phyloP scores from a whole-genome alignment of 805 yeast genomes.

The Barnettozyma wickerhamii region DNA sequence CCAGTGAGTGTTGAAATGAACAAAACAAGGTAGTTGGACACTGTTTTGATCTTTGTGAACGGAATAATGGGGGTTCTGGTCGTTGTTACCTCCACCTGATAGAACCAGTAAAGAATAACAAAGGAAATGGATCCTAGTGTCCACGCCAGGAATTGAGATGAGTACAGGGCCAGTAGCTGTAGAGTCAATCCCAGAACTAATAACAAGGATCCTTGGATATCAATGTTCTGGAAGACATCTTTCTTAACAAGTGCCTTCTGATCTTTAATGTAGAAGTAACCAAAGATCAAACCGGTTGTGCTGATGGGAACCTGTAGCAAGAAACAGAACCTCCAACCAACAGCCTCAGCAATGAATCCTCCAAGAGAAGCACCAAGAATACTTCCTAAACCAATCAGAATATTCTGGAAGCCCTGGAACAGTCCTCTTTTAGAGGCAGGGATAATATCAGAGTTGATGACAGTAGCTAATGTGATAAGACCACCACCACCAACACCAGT shows the following conservation, averaged over 20 bases:
- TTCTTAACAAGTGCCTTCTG: conserved; percentile 24
- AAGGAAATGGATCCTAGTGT: conserved; percentile 13
- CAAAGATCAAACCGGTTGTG: conserved; percentile 25
- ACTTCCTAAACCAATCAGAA: conserved; percentile 33
- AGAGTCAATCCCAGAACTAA: conserved; percentile 31
- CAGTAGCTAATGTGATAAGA: conserved; percentile 33
- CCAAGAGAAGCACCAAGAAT: conserved; percentile 37
- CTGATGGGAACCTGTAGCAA: conserved; percentile 33
- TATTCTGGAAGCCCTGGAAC: conserved; percentile 38
- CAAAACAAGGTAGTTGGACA: conserved; percentile 24
- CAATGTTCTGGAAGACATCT: conserved; percentile 26
- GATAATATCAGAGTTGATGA: conserved; percentile 35
- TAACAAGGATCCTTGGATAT: conserved; percentile 30
- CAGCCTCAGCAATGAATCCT: conserved; percentile 29
- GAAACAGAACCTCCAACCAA: conserved; percentile 41
- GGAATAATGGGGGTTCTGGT: conserved; percentile 32
- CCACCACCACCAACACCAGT: conserved; percentile 43
- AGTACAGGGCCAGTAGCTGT: conserved; percentile 27
- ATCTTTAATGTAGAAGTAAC: conserved; percentile 26
- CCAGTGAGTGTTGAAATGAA: conserved; percentile 35
- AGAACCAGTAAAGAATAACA: conserved; percentile 14
- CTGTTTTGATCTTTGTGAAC: conserved; percentile 23
- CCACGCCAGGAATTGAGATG: conserved; percentile 12
- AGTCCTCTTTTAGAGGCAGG: conserved; percentile 34
- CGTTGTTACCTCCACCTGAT: conserved; percentile 24